Base-by-base conservation (phyloP, 164 flowering plant genomes). In the Vitis rotundifolia region DNA sequence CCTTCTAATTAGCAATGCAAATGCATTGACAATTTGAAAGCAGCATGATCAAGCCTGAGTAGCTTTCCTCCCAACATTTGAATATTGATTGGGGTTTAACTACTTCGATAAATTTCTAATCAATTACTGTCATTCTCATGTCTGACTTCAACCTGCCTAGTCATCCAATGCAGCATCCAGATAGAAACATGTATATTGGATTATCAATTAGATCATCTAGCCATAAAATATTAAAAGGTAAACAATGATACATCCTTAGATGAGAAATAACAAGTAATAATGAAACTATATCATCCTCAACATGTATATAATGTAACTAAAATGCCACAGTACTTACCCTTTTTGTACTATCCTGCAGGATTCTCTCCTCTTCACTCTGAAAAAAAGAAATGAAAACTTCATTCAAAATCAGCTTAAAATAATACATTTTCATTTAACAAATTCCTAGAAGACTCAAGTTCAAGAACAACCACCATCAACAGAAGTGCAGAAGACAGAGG, bases 341-440 rank as follows among this genome's bases (percentile, higher is more conserved):
- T 68, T 73, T 79, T 9, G 49, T 75, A 61, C 74, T 78, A 28
- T 81, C 91, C 76, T 85, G 85, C 73, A 73, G 68, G 26, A 75
- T 60, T 75, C 94, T 91, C 75, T 93, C 95, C 67, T 84, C 85
- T 80, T 93, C 98, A 65, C 76, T 81, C 98, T 93, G 86, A 61
- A 72, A 80, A 69, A 49, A 71, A 80, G 56, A 44, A 71, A 75
- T 47, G 6, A 54, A 57, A 55, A 55, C 16, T 11, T 22, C 61
- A 65, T 70, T 47, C 18, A 68, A 6, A 22, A 64, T 67, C 71
- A 56, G 54, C 62, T 14, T 49, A 47, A 9, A 59, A 49, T 48
- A 64, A 19, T 16, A 12, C 11, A 16, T 11, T 44, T 28, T 31
- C 1, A 54, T 14, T 18, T 47, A 52, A 59, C 11, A 53, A 53